These are phyloP conservation scores for Colletotrichum destructivum DNA, from an alignment of 2,329 filamentous ascomycete species.

Conservation along the genomic window DNA sequence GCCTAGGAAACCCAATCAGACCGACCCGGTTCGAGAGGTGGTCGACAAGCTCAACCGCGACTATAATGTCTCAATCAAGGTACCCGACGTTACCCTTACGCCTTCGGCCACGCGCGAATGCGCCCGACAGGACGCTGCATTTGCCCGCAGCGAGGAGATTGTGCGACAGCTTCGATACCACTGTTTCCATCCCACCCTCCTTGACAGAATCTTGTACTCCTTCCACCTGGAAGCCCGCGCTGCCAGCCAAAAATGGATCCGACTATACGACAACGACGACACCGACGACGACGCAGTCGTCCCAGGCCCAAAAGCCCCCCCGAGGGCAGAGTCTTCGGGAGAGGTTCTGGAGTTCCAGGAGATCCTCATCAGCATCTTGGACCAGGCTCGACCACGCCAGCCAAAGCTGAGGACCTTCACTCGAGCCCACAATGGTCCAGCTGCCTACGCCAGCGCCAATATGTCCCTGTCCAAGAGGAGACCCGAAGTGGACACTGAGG, in stretches of 20 bases:
- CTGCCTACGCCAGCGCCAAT: not conserved
- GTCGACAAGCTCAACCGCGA: slow-evolving; percentile 38
- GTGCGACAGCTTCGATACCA: slow-evolving; percentile 13
- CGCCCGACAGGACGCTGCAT: not conserved
- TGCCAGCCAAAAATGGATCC: slow-evolving; percentile 28
- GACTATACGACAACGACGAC: not conserved
- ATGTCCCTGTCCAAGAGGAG: slow-evolving; percentile 16
- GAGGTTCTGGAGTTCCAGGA: slow-evolving; percentile 28
- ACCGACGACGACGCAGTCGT: not conserved
- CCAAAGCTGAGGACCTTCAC: not conserved
- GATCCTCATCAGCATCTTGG: slow-evolving; percentile 5
- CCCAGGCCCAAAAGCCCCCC: slow-evolving; percentile 9
- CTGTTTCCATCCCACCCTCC: not conserved
- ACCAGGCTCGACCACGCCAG: not conserved
- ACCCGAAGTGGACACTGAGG: not conserved
- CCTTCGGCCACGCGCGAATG: not conserved
- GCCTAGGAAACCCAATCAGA: slow-evolving; percentile 11
- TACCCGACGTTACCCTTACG: slow-evolving; percentile 11
- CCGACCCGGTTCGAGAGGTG: not conserved
- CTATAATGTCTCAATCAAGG: slow-evolving; percentile 33
- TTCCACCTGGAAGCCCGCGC: slow-evolving; percentile 28
- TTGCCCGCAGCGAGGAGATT: slow-evolving; percentile 27
- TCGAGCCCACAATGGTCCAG: not conserved
- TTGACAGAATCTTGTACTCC: slow-evolving; percentile 19
- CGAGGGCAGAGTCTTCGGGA: slow-evolving; percentile 7